phyloP scores from a whole-genome alignment of 2,329 filamentous ascomycete genomes.

The Penicillium sp. region DNA sequence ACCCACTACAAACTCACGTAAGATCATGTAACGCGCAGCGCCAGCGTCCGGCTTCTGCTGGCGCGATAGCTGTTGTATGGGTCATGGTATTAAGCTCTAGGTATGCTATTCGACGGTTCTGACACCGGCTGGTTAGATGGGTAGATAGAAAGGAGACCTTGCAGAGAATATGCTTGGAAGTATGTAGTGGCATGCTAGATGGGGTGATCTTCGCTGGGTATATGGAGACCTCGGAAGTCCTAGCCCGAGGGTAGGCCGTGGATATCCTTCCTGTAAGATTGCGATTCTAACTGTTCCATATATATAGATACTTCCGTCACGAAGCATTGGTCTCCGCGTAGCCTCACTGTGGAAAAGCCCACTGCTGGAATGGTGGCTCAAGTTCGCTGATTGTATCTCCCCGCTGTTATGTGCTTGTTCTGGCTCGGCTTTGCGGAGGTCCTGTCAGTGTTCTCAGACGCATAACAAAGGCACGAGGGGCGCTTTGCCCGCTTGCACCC shows the following conservation, averaged over 20 bases:
- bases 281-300: background rate
- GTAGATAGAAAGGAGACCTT: slow-evolving; percentile 7
- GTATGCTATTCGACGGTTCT: background rate
- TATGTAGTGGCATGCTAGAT: background rate
- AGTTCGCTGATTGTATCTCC: background rate
- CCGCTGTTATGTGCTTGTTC: background rate
- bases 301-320: background rate
- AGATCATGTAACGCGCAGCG: background rate
- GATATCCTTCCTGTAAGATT: slow-evolving; percentile 6
- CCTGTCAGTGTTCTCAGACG: background rate
- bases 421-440: background rate
- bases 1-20: background rate
- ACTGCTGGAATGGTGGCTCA: background rate
- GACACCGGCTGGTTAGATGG: background rate
- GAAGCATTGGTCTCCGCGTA: background rate
- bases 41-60: background rate
- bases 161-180: background rate
- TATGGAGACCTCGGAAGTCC: background rate
- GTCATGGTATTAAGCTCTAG: background rate
- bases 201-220: background rate
- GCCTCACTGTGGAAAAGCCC: background rate
- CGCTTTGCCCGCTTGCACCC: too few species aligned
- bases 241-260: slow-evolving; percentile 2
- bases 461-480: background rate
- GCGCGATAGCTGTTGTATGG: background rate